Evolutionary conservation across 768 basidiomycete species (phyloP).

Genomic region (Peribolospora baueri): DNA sequence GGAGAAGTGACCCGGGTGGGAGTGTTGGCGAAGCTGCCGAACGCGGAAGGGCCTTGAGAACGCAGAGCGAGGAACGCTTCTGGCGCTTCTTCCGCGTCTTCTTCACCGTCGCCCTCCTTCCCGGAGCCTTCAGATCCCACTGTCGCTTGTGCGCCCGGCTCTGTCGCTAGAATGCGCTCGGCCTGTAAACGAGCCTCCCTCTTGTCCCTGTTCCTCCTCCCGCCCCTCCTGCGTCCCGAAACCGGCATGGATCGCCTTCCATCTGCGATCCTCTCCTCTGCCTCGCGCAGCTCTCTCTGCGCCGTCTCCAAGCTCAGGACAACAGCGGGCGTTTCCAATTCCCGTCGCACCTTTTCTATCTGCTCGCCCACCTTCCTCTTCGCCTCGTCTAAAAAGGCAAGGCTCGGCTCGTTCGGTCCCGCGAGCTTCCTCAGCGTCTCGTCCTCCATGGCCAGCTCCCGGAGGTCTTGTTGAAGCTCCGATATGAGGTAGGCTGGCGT

Average conservation of each 20-base stretch:
- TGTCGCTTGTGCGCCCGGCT: not conserved
- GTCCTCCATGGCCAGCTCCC: conserved; percentile 46
- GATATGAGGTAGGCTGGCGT: conserved; percentile 58
- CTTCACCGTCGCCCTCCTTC: too few relatives aligned
- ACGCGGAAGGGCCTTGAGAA: too few relatives aligned
- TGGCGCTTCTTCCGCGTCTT: conserved; percentile 5
- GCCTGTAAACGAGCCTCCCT: not conserved
- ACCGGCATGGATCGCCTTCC: too few relatives aligned
- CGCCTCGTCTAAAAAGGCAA: conserved; percentile 57
- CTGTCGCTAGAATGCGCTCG: not conserved
- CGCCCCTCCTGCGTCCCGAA: conserved; percentile 1
- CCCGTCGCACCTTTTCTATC: conserved; percentile 43
- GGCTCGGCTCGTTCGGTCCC: conserved; percentile 34
- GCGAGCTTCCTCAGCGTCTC: conserved; percentile 28
- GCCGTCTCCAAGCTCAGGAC: conserved; percentile 39
- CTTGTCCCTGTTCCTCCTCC: conserved; percentile 11
- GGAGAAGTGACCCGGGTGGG: too few relatives aligned
- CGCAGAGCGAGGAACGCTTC: conserved; percentile 9
- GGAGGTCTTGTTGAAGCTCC: conserved; percentile 47
- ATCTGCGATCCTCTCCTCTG: conserved; percentile 5
- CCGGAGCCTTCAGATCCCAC: too few relatives aligned
- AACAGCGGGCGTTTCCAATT: conserved; percentile 46
- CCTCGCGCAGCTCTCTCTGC: conserved; percentile 16
- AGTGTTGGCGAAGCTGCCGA: too few relatives aligned
- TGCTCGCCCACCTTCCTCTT: conserved; percentile 51